Evolutionary conservation across 179 eudicot species (phyloP).

Genomic region (Heliamphora pulchella): DNA sequence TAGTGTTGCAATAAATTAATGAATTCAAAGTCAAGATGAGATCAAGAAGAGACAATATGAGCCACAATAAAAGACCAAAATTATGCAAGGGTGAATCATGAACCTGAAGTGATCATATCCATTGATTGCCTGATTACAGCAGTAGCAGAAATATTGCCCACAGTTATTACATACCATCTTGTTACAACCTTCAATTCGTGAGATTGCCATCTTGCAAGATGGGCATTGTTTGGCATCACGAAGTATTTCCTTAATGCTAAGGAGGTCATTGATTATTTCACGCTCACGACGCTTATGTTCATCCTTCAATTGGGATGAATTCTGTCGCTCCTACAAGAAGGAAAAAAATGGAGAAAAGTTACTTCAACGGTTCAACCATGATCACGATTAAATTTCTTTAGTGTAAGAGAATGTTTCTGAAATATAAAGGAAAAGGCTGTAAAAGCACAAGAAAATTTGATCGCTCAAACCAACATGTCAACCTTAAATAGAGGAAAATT

Average conservation of each 20-base stretch:
- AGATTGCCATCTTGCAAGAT: conserved; percentile 85
- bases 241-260: conserved; percentile 60
- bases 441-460: background rate
- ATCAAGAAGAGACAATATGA: background rate
- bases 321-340: conserved; percentile 65
- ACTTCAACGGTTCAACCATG: background rate
- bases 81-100: conserved; percentile 14
- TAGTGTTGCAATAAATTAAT: background rate
- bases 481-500: background rate
- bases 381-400: background rate
- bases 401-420: background rate
- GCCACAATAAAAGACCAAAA: background rate
- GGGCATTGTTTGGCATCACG: conserved; percentile 85
- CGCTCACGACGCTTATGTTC: conserved; percentile 51
- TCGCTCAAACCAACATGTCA: no score
- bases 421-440: background rate
- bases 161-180: conserved; percentile 78
- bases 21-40: background rate
- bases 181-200: conserved; percentile 86
- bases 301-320: conserved; percentile 44
- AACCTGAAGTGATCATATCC: conserved; percentile 94
- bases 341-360: background rate
- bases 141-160: conserved; percentile 73
- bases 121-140: conserved; percentile 58
- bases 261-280: conserved; percentile 76